Evolutionary conservation across 495 filamentous ascomycete genomes (phyloP).

Genomic region (Cairneyella variabilis): DNA sequence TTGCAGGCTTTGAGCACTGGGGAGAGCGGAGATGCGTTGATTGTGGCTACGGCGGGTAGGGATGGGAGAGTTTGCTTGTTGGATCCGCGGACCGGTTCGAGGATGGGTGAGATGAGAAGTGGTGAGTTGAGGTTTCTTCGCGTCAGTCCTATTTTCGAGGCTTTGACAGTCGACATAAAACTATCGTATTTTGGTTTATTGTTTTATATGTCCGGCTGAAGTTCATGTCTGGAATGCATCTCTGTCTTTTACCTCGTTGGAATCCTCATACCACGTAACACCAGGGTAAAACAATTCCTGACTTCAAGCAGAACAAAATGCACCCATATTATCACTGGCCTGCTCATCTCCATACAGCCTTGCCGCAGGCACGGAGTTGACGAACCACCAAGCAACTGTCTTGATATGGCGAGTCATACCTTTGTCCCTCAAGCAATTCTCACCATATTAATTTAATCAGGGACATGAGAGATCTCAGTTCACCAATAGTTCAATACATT

Average conservation of each 20-base stretch:
- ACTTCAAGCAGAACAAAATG: conserved; percentile 20
- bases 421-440: too few relatives aligned
- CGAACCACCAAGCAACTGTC: conserved; percentile 67
- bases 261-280: too few relatives aligned
- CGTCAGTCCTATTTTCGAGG: conserved; percentile 43
- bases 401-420: conserved; percentile 72
- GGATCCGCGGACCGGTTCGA: conserved; percentile 44
- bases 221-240: too few relatives aligned
- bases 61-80: conserved; percentile 56
- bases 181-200: too few relatives aligned
- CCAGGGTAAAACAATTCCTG: too few relatives aligned
- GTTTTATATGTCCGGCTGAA: too few relatives aligned
- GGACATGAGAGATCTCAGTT: conserved; percentile 26
- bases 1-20: conserved; percentile 42
- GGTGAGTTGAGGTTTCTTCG: conserved; percentile 30
- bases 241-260: too few relatives aligned
- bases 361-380: conserved; percentile 76
- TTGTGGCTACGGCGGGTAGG: conserved; percentile 57
- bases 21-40: conserved; percentile 24
- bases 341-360: conserved; percentile 55
- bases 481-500: conserved; percentile 53
- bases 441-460: conserved; percentile 8
- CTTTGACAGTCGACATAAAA: conserved; percentile 25
- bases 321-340: conserved; percentile 65
- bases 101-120: conserved; percentile 21